Evolutionary conservation across 495 filamentous ascomycete species (phyloP), one percentile per base, ranked within the genome.

Genomic region (Lophiostoma macrostomum): DNA sequence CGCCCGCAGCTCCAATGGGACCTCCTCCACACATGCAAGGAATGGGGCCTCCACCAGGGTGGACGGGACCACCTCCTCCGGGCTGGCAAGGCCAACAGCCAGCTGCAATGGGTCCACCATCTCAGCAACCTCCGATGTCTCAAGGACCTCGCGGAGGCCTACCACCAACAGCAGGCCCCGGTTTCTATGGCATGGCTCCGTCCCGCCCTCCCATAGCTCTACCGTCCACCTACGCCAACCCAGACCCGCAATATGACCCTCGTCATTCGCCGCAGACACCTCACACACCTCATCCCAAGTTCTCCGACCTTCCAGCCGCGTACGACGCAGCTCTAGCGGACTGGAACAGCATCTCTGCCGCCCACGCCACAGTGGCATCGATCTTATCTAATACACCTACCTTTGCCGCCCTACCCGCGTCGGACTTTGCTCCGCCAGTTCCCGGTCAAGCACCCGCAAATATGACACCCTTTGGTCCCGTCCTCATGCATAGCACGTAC

Each of bases 401-500:
- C 39, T 97, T 90, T 70, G 77, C 83, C 52, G 83, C 90, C 13
- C 71, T 96, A n/a, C 78, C 85, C 0, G n/a, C n/a, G n/a, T 69
- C 83, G 4, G 90, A 95, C 40, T 79, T 82, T 56, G 74, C 78
- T 51, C 71, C 76, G 0, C 73, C 81, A 3, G 77, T 84, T 22
- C 62, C 71, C 5, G 54, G 34, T n/a, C n/a, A n/a, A n/a, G n/a
- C n/a, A n/a, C n/a, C n/a, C 20, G 43, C 36, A 1, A 51, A 31
- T 19, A 51, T 35, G 16, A 81, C 87, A 24, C 90, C 94, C 0
- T 98, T 96, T 57, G 93, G 93, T 0, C 77, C 81, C 0, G 85
- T 91, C 2, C 73, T 89, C 3, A 82, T 87, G 62, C 96, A 91
- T 67, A 81, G 90, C 31, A 90, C 87, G 1, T 89, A 89, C 67